These are phyloP conservation scores for Neurospora cerealis DNA, from an alignment of 495 filamentous ascomycete species.

Conservation along the genomic window DNA sequence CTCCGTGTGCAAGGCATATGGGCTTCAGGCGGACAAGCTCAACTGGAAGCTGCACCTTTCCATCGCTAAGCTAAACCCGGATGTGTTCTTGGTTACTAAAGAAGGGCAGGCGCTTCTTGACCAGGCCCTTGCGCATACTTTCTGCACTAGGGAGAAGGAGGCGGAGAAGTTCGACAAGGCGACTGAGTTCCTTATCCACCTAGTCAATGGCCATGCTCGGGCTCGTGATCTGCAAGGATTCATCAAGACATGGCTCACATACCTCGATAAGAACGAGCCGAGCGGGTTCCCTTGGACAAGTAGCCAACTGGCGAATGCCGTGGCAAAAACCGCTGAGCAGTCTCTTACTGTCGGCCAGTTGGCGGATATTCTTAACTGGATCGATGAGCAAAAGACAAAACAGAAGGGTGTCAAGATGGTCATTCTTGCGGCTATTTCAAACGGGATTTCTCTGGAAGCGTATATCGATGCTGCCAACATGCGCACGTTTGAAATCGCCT, in stretches of 20 bases:
- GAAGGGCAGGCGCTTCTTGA: slow-evolving; percentile 25
- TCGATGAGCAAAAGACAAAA: slow-evolving; percentile 12
- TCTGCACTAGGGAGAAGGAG: neutral
- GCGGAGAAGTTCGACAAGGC: slow-evolving; percentile 8
- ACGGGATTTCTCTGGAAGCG: slow-evolving; percentile 34
- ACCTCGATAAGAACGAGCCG: slow-evolving; percentile 39
- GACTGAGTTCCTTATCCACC: slow-evolving; percentile 38
- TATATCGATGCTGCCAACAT: slow-evolving; percentile 28
- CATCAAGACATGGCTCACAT: slow-evolving; percentile 53
- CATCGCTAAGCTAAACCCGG: slow-evolving; percentile 54
- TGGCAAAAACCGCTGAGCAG: slow-evolving; percentile 31
- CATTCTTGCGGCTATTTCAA: slow-evolving; percentile 39
- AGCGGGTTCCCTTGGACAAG: slow-evolving; percentile 45
- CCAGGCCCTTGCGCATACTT: slow-evolving; percentile 15
- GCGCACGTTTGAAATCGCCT: slow-evolving; percentile 11
- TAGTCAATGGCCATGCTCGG: slow-evolving; percentile 52
- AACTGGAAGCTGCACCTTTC: slow-evolving; percentile 55
- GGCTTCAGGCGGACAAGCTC: slow-evolving; percentile 24
- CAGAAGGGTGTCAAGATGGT: slow-evolving; percentile 5
- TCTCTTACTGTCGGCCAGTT: slow-evolving; percentile 40
- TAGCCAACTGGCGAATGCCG: slow-evolving; percentile 39
- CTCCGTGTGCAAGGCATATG: slow-evolving; percentile 30
- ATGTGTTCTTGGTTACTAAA: slow-evolving; percentile 49
- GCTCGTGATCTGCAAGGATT: slow-evolving; percentile 59
- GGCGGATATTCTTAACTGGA: slow-evolving; percentile 31